phyloP scores from a whole-genome alignment of 495 filamentous ascomycete species.

The Geopyxis carbonaria region DNA sequence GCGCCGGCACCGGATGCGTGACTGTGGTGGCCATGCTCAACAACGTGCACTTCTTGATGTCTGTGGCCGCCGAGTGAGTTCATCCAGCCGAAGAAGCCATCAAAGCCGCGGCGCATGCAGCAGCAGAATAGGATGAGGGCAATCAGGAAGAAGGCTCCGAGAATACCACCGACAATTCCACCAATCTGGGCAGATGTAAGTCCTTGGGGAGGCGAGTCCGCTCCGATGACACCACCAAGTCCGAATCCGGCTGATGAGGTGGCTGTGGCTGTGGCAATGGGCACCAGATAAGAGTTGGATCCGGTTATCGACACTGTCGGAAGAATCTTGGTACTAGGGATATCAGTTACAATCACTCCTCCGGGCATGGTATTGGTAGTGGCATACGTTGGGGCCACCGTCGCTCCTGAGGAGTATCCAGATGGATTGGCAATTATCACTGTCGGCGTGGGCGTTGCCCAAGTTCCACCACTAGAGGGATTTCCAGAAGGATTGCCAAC shows the following conservation, averaged over 20 bases:
- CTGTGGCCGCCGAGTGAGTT: conserved; percentile 8
- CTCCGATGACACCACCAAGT: conserved; percentile 4
- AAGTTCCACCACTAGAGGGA: no score
- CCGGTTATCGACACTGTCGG: no score
- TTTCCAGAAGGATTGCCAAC: no score
- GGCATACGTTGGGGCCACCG: background rate
- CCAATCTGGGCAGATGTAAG: conserved; percentile 24
- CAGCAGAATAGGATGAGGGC: conserved; percentile 22
- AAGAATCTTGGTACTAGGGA: conserved; percentile 18
- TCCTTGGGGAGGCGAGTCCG: conserved; percentile 1
- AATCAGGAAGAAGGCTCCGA: conserved; percentile 23
- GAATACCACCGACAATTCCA: conserved; percentile 24
- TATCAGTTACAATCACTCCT: conserved; percentile 16
- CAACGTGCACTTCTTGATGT: conserved; percentile 7
- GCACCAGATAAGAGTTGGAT: conserved; percentile 21
- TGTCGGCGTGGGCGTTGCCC: no score
- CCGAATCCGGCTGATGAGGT: background rate
- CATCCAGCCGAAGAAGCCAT: conserved; percentile 19
- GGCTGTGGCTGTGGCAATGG: conserved; percentile 14
- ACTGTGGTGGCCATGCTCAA: conserved; percentile 7
- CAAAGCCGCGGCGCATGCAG: conserved; percentile 20
- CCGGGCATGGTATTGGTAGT: background rate
- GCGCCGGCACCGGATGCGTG: conserved; percentile 11
- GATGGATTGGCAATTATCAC: no score
- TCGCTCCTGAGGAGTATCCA: no score